Evolutionary conservation across 2,329 filamentous ascomycete genomes (phyloP), one percentile per base, ranked within the genome.

Genomic region (Aspergillus cejpii): DNA sequence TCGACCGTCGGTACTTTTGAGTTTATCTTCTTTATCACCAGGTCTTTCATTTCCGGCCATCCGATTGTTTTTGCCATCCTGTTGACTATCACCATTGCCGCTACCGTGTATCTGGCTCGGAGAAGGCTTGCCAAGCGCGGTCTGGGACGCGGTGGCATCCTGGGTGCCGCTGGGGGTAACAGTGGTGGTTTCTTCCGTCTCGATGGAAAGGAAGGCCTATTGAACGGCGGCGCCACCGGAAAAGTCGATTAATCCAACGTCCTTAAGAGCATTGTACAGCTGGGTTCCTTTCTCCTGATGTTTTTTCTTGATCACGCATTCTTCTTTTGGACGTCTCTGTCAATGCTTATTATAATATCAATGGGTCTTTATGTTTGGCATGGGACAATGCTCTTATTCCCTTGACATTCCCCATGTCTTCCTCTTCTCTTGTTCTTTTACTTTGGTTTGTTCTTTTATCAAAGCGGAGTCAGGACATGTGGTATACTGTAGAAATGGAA

Each of bases 1-100:
- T 74, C 72, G 6, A 74, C 72, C 3, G 67, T 74, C 37, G 70
- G 72, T 47, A 62, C 64, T 6, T 62, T 75, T 40, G 71, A 74
- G 54, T 64, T 64, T 20, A 54, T 71, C 24, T 71, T 74, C 54
- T 75, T 74, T 58, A 64, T 64, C 49, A 66, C 69, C 6, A 62
- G 67, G 26, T 65, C 66, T 21, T 72, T 71, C 50, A 62, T 68
- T 40, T 58, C 60, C 36, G 63, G 60, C 31, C 72, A 74, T 44
- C 71, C 71, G 2, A 68, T 71, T 36, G 52, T 74, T 41, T 68
- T 69, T 15, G 53, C 71, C 41, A 58, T 63, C 15, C 39, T 73
- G 7, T 51, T 74, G 31, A 57, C 66, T 36, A 52, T 61, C n/a
- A 58, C 61, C 5, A 47, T 71, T 20, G 51, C 61, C 15, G 59